phyloP scores from a whole-genome alignment of 2,329 filamentous ascomycete species.

The Colletotrichum eremochloae region DNA sequence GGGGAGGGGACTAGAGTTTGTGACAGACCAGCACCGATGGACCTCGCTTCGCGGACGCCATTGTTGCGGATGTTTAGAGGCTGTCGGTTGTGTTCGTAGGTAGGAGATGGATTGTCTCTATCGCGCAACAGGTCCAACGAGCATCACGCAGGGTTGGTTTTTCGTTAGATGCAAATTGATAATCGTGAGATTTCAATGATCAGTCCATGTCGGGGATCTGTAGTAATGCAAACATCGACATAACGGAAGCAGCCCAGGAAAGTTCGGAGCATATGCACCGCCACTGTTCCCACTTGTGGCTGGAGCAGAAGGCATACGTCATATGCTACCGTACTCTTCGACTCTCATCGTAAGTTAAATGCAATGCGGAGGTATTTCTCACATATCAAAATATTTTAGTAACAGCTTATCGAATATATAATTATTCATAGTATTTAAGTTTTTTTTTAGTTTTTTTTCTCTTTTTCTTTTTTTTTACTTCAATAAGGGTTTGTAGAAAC shows the following conservation, averaged over 20 bases:
- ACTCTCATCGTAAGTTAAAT: not conserved
- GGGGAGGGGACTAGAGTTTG: constrained; percentile 27
- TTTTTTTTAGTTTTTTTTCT: too few species aligned
- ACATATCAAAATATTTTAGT: too few species aligned
- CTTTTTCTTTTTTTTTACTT: not conserved
- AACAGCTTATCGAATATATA: not conserved
- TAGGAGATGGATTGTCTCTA: constrained; percentile 6
- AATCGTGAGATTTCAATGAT: constrained; percentile 8
- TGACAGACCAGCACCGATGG: constrained; percentile 71
- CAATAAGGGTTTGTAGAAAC: not conserved
- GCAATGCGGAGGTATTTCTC: not conserved
- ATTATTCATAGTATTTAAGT: not conserved
- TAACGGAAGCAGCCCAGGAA: constrained; percentile 38
- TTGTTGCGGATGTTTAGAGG: constrained; percentile 43
- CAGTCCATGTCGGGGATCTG: constrained; percentile 9
- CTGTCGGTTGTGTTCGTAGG: not conserved
- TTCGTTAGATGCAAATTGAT: not conserved
- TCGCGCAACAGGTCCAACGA: constrained; percentile 2
- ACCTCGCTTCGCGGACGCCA: constrained; percentile 65
- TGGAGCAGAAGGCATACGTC: constrained; percentile 16
- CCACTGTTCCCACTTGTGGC: constrained; percentile 34
- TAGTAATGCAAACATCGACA: constrained; percentile 13
- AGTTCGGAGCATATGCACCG: constrained; percentile 30
- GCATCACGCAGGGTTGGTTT: constrained; percentile 21
- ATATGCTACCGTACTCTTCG: not conserved